Evolutionary conservation across 2,329 filamentous ascomycete genomes (phyloP).

Genomic region (Coleophoma crateriformis): DNA sequence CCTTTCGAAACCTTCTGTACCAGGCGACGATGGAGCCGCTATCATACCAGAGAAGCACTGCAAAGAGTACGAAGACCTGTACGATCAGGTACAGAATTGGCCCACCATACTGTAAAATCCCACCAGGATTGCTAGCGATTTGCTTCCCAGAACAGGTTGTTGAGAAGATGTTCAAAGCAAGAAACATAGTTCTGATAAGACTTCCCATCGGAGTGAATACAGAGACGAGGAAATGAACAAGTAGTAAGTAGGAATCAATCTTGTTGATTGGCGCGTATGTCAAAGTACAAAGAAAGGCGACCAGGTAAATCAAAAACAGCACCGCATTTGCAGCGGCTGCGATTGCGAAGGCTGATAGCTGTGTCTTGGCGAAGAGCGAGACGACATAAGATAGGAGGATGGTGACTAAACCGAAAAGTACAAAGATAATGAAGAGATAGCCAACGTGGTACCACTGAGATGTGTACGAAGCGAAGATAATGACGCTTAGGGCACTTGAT

Average conservation of each 20-base stretch:
- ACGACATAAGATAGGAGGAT: conserved; percentile 74
- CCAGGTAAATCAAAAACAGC: conserved; percentile 65
- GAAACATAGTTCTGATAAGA: conserved; percentile 66
- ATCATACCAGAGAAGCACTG: conserved; percentile 73
- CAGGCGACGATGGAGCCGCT: conserved; percentile 61
- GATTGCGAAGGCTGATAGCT: conserved; percentile 80
- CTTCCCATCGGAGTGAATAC: conserved; percentile 73
- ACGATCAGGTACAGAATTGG: conserved; percentile 78
- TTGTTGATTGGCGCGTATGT: conserved; percentile 67
- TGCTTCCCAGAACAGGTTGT: conserved; percentile 62
- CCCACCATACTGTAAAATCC: conserved; percentile 71
- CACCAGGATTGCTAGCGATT: conserved; percentile 64
- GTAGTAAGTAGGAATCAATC: conserved; percentile 60
- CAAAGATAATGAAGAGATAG: conserved; percentile 77
- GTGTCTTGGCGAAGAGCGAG: conserved; percentile 72
- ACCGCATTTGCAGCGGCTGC: conserved; percentile 71
- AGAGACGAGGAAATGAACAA: conserved; percentile 72
- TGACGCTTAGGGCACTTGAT: conserved; percentile 59
- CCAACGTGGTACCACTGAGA: conserved; percentile 73
- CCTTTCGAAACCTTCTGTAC: conserved; percentile 31
- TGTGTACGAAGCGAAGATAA: conserved; percentile 59
- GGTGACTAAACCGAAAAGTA: conserved; percentile 75
- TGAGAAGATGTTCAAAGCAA: conserved; percentile 79
- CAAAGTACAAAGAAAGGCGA: conserved; percentile 65
- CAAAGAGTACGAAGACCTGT: conserved; percentile 67